phyloP scores from a whole-genome alignment of 2,329 filamentous ascomycete genomes.

The Drechslerella stenobrocha region DNA sequence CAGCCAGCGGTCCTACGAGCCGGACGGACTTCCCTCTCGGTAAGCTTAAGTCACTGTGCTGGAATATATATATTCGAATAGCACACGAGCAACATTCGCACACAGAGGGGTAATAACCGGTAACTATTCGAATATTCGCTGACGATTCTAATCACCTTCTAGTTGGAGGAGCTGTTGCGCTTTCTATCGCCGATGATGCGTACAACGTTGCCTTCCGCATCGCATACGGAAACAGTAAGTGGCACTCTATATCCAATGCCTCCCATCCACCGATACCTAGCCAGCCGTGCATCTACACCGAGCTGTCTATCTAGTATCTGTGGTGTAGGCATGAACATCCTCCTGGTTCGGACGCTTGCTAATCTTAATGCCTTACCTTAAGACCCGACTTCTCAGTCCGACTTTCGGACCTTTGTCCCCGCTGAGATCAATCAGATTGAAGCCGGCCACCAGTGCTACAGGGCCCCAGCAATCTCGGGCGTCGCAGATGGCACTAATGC shows the following conservation, averaged over 20 bases:
- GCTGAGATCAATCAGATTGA: constrained; percentile 56
- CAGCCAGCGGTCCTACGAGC: constrained; percentile 58
- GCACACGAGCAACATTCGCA: no score
- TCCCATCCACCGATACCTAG: no score
- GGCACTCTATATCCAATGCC: no score
- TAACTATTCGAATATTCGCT: neutral
- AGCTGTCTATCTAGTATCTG: no score
- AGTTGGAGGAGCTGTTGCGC: constrained; percentile 63
- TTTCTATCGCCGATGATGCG: constrained; percentile 64
- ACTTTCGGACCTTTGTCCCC: constrained; percentile 55
- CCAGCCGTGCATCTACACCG: no score
- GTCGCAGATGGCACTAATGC: constrained; percentile 58
- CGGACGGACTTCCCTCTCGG: constrained; percentile 64
- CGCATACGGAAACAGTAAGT: constrained; percentile 61
- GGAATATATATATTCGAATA: no score
- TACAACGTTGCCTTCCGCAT: constrained; percentile 62
- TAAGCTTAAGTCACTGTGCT: no score
- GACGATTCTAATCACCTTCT: neutral
- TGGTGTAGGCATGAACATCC: no score
- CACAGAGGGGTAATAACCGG: no score
- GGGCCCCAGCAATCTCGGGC: constrained; percentile 53
- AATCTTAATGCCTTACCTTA: constrained; percentile 9
- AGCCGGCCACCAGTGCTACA: constrained; percentile 59
- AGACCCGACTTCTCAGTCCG: constrained; percentile 56
- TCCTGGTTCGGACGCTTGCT: no score